Evolutionary conservation across 2,329 filamentous ascomycete genomes (phyloP), one percentile per base, ranked within the genome.

Genomic region (Aspergillus sclerotialis): DNA sequence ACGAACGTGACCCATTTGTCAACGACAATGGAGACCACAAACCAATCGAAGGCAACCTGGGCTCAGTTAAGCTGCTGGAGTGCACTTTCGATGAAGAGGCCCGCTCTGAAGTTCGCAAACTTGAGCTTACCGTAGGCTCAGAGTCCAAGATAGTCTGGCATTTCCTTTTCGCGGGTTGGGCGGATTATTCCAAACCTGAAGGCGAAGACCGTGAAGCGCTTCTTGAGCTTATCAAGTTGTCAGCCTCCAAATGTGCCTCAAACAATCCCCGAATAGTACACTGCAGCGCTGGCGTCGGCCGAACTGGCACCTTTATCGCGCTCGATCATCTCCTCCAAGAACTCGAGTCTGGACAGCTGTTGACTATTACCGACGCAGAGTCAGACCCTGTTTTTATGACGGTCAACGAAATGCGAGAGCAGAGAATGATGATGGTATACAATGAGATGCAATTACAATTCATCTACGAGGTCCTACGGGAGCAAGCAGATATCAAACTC

Each of bases 351-450:
- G 90, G 88, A 32, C 72, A 79, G 14, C 64, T 94, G 32, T 68
- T 75, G 42, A 55, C 66, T 32, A 46, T 50, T 21, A 49, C 63
- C 7, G 61, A 67, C 7, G 63, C 69, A 8, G 64, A 70, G 30
- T 53, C 62, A 16, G 89, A 95, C 50, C 75, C 82, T 3, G 73
- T 98, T 26, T 84, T 80, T 45, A 73, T 83, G 12, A 83, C 84
- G 0, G 89, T 98, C 35, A 82, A 94, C 49, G 64, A 68, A 40
- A 72, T 98, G 36, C 76, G 92, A 28, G 78, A 90, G 59, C 92
- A 98, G 68, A 76, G 92, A 12, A 84, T 86, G 67, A 85, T 82
- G 63, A 98, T 98, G 92, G 92, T 98, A 4, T 92, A 96, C 64
- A 82, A 84, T 29, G 84, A 90, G 49, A 59, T 73, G 30, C 92